Evolutionary conservation across 2,329 filamentous ascomycete species (phyloP).

Genomic region (Fusarium temperatum): DNA sequence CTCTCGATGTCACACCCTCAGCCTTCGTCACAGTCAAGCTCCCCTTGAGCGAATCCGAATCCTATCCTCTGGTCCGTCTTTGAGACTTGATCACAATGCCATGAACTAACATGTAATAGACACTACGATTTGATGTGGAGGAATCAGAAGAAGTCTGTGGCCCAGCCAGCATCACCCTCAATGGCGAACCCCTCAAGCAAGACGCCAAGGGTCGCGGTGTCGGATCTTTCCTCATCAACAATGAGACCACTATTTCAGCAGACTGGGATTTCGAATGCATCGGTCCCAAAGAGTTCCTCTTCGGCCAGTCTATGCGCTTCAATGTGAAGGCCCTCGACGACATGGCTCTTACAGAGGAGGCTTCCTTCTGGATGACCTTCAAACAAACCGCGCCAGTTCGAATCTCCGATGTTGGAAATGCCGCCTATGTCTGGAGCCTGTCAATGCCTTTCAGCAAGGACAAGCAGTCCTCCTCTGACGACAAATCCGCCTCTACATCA

Average conservation of each 20-base stretch:
- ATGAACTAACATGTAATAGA: conserved; percentile 36
- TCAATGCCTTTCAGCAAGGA: conserved; percentile 39
- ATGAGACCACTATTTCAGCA: conserved; percentile 52
- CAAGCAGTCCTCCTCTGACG: neutral
- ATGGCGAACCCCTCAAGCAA: conserved; percentile 54
- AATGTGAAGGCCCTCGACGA: conserved; percentile 55
- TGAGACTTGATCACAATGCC: neutral
- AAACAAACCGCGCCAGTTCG: conserved; percentile 55
- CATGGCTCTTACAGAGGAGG: conserved; percentile 47
- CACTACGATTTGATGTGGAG: conserved; percentile 56
- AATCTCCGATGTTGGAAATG: conserved; percentile 55
- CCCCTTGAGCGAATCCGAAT: conserved; percentile 15
- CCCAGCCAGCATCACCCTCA: conserved; percentile 56
- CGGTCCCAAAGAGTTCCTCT: conserved; percentile 49
- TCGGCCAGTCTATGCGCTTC: conserved; percentile 57
- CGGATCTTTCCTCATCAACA: conserved; percentile 52
- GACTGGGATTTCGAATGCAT: conserved; percentile 59
- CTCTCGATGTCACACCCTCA: conserved; percentile 31
- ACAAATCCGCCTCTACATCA: conserved; percentile 1
- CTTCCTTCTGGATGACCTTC: conserved; percentile 56
- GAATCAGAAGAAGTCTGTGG: conserved; percentile 58
- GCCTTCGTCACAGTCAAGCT: conserved; percentile 35
- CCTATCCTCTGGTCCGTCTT: conserved; percentile 38
- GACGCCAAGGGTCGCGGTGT: conserved; percentile 52
- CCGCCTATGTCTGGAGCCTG: conserved; percentile 43